phyloP scores from a whole-genome alignment of 1,139 yeast genomes.

The Pichia sp. region DNA sequence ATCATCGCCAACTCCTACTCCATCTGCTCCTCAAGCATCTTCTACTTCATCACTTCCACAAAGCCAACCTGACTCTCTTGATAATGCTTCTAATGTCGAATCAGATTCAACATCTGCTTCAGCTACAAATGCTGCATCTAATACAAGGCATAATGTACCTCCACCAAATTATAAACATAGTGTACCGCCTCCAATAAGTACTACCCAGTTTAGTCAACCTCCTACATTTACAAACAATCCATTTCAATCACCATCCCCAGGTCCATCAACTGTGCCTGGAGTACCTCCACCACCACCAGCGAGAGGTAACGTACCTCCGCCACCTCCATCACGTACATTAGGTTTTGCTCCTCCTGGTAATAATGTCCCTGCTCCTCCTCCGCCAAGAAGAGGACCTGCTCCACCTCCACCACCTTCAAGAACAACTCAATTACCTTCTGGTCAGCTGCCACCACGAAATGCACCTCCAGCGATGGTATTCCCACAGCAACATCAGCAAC shows the following conservation, averaged over 20 bases:
- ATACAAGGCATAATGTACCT: background rate
- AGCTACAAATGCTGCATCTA: background rate
- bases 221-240: background rate
- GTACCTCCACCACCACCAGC: constrained; percentile 16
- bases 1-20: constrained; percentile 11
- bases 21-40: background rate
- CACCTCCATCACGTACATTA: constrained; percentile 29
- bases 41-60: constrained; percentile 10
- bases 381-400: constrained; percentile 18
- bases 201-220: background rate
- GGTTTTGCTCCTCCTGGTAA: constrained; percentile 14
- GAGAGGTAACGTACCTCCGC: constrained; percentile 20
- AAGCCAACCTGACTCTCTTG: constrained; percentile 11
- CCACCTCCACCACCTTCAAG: constrained; percentile 2
- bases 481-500: constrained; percentile 10
- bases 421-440: constrained; percentile 14
- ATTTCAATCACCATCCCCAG: constrained; percentile 1
- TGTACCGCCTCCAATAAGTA: constrained; percentile 1
- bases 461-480: background rate
- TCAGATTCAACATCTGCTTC: background rate
- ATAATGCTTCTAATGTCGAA: background rate
- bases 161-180: background rate
- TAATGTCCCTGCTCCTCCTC: constrained; percentile 32
- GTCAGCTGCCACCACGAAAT: constrained; percentile 12
- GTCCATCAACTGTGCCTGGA: background rate